Conservation (phyloP, 306 rosid species). For the Psophocarpus tetragonolobus region DNA sequence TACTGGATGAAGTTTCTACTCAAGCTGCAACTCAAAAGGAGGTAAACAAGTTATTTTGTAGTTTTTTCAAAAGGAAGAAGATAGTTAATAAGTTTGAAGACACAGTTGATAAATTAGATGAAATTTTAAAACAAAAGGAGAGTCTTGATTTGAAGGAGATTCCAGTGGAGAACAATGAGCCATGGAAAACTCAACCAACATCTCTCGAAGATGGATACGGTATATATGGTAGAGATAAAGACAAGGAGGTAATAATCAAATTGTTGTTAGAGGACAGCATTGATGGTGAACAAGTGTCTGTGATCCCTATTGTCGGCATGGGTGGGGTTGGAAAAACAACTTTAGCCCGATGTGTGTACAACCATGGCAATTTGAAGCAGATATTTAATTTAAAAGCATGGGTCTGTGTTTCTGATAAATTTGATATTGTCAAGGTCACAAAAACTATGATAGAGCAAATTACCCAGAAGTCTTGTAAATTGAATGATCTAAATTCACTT, state of each 20-base stretch:
- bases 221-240: background rate
- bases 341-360: background rate
- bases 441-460: background rate
- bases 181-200: background rate
- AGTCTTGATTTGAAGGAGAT: background rate
- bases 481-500: background rate
- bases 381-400: background rate
- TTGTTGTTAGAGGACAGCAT: background rate
- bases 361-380: background rate
- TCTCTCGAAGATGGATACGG: background rate
- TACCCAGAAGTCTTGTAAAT: background rate
- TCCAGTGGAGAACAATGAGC: background rate
- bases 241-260: background rate
- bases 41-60: background rate
- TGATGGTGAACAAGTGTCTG: background rate
- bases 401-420: background rate
- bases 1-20: background rate
- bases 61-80: background rate
- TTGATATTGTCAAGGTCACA: background rate
- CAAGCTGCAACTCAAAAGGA: background rate
- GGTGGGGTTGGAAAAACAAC: constrained; percentile 2
- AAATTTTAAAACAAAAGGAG: background rate
- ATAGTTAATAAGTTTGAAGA: background rate
- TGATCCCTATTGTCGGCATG: background rate
- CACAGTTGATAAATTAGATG: background rate